phyloP scores from a whole-genome alignment of 1,139 yeast genomes.

The Yamadazyma friedrichii region DNA sequence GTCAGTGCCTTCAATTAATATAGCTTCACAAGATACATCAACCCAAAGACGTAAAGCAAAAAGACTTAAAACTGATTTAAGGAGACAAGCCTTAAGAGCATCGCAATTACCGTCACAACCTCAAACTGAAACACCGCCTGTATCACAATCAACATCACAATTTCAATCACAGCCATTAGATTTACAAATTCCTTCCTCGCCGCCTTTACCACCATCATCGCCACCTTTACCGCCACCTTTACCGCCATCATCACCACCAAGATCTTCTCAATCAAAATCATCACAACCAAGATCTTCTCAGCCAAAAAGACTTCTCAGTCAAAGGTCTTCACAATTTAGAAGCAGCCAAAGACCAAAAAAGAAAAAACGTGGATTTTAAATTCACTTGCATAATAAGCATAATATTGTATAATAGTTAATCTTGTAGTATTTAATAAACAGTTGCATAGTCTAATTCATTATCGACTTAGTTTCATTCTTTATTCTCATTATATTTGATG shows the following conservation, averaged over 20 bases:
- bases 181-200: background rate
- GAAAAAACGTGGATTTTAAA: constrained; percentile 25
- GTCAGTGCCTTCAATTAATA: constrained; percentile 24
- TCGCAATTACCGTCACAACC: constrained; percentile 1
- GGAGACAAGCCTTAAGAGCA: constrained; percentile 6
- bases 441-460: constrained; percentile 9
- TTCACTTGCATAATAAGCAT: background rate
- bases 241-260: constrained; percentile 7
- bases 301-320: background rate
- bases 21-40: constrained; percentile 20
- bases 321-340: background rate
- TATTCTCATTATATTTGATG: constrained; percentile 25
- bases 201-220: constrained; percentile 4
- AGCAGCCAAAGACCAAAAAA: constrained; percentile 11
- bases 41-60: constrained; percentile 7
- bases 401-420: background rate
- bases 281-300: constrained; percentile 6
- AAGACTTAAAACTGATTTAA: constrained; percentile 9
- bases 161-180: constrained; percentile 5
- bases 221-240: constrained; percentile 7
- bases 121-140: background rate
- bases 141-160: constrained; percentile 1
- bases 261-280: constrained; percentile 5
- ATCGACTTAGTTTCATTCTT: constrained; percentile 26
- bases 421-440: background rate